These are phyloP conservation scores for Blepharisma undulans DNA, from an alignment of 169 alveolate genomes.

Conservation along the genomic window DNA sequence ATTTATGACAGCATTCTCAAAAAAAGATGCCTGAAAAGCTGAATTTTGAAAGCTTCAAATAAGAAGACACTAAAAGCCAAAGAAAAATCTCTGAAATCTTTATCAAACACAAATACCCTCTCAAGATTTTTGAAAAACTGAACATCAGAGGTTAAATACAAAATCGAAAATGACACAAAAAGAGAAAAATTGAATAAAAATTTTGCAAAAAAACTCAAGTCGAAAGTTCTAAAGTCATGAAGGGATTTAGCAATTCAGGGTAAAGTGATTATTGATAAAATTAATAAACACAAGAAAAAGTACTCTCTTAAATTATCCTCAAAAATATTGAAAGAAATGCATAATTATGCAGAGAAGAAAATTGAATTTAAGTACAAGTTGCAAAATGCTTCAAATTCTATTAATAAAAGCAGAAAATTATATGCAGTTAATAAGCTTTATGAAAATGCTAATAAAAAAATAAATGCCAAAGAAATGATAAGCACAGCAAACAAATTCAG, in stretches of 20 bases:
- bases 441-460: background rate
- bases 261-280: background rate
- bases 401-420: background rate
- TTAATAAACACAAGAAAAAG: background rate
- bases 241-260: background rate
- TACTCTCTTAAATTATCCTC: background rate
- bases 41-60: background rate
- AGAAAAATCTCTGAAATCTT: background rate
- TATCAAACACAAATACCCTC: background rate
- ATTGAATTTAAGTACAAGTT: too few relatives aligned
- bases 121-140: background rate
- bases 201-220: background rate
- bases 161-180: background rate
- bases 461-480: background rate
- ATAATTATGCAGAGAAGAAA: background rate
- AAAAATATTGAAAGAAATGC: background rate
- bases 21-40: background rate
- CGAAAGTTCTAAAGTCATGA: background rate
- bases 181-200: background rate
- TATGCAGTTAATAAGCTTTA: background rate
- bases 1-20: background rate
- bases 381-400: background rate
- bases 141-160: background rate
- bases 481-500: background rate
- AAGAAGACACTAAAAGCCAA: background rate